Percentiles rank a stretch among this genome's conserved stretches.
Evolutionary conservation across 1,284 basidiomycete species (phyloP).

Genomic region (Trichosporon coremiiforme): DNA sequence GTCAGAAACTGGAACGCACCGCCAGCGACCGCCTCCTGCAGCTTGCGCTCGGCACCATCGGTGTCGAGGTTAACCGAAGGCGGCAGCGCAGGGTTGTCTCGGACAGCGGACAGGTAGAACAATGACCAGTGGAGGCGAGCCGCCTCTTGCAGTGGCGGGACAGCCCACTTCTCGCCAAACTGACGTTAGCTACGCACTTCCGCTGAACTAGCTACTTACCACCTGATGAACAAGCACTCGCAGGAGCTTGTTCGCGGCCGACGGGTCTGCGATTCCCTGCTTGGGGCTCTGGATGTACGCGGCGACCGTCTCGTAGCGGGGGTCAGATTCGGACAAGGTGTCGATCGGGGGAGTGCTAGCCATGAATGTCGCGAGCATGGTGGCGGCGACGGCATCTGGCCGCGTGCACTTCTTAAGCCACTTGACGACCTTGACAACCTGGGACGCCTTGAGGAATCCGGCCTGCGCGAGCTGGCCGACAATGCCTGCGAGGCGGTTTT

Average conservation of each 20-base stretch:
- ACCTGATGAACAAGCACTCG: conserved; percentile 15
- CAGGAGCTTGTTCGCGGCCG: conserved; percentile 23
- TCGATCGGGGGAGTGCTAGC: conserved; percentile 44
- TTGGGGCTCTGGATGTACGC: conserved; percentile 26
- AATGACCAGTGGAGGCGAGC: conserved; percentile 84
- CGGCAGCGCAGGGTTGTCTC: conserved; percentile 65
- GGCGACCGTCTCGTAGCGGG: conserved; percentile 34
- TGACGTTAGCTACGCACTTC: conserved; percentile 29
- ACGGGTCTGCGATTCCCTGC: conserved; percentile 7
- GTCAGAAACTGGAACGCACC: conserved; percentile 78
- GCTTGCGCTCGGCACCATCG: conserved; percentile 75
- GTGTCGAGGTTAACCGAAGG: conserved; percentile 68
- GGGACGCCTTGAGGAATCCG: conserved; percentile 45
- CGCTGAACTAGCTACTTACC: conserved; percentile 22
- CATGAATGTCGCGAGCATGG: conserved; percentile 41
- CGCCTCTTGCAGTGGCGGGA: conserved; percentile 73
- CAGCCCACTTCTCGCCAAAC: conserved; percentile 65
- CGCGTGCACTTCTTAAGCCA: conserved; percentile 49
- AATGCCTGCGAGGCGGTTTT: conserved; percentile 46
- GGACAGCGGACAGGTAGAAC: conserved; percentile 73
- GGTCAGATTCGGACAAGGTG: conserved; percentile 31
- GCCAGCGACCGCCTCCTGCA: conserved; percentile 77
- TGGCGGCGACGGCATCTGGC: conserved; percentile 40
- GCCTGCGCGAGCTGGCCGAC: conserved; percentile 39
- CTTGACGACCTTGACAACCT: conserved; percentile 49